Evolutionary conservation across 2,329 filamentous ascomycete genomes (phyloP).

Genomic region (Tolypocladium ovalisporum): DNA sequence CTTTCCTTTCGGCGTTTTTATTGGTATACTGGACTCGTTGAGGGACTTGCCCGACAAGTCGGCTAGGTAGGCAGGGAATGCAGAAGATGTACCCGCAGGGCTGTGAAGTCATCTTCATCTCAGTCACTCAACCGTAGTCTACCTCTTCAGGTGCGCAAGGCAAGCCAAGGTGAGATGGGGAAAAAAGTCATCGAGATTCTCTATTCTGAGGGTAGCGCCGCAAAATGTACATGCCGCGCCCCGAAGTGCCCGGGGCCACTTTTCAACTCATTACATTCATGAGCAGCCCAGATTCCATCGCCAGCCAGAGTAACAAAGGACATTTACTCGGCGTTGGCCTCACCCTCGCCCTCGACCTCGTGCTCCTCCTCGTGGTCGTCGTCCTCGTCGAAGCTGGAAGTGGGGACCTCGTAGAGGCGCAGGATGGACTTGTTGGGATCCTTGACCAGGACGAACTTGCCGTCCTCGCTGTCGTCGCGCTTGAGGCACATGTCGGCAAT

Average conservation of each 20-base stretch:
- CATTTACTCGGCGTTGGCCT: slow-evolving; percentile 16
- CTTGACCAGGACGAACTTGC: slow-evolving; percentile 73
- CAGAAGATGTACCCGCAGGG: neutral
- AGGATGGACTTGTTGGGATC: slow-evolving; percentile 97
- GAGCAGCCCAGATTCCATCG: neutral
- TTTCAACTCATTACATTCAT: neutral
- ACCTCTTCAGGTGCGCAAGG: neutral
- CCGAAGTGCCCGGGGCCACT: neutral
- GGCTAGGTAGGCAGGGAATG: neutral
- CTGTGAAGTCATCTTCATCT: neutral
- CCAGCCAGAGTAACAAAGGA: neutral
- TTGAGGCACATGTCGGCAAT: slow-evolving; percentile 89
- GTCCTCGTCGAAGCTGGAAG: slow-evolving; percentile 82
- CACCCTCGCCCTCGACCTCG: slow-evolving; percentile 34
- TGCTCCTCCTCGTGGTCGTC: slow-evolving; percentile 55
- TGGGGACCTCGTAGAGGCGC: slow-evolving; percentile 82
- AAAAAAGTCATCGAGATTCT: neutral
- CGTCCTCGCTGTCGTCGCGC: slow-evolving; percentile 63
- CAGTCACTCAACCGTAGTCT: neutral
- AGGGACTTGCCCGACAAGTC: neutral
- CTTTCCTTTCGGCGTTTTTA: neutral
- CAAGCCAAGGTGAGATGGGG: too few relatives aligned
- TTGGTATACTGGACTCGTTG: neutral
- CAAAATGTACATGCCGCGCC: neutral
- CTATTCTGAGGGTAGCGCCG: neutral